phyloP scores from a whole-genome alignment of 78 protist genomes.

The Thecamonas trahens region DNA sequence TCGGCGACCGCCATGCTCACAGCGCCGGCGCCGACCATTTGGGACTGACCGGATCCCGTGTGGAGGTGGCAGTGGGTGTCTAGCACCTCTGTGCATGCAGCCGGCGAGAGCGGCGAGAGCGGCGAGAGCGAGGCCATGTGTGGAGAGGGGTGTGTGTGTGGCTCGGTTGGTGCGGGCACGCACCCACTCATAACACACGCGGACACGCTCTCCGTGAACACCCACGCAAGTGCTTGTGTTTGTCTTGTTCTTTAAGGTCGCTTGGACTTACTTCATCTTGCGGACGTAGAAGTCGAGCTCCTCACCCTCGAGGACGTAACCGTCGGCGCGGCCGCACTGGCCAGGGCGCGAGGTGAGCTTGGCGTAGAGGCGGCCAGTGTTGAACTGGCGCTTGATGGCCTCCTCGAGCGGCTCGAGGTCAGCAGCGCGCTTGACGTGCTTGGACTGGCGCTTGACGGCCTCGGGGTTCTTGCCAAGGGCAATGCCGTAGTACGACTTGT shows the following conservation, averaged over 20 bases:
- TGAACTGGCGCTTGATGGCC: slow-evolving; percentile 79
- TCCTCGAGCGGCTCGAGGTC: slow-evolving; percentile 52
- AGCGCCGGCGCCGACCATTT: too few relatives aligned
- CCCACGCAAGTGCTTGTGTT: too few relatives aligned
- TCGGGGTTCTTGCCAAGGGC: slow-evolving; percentile 76
- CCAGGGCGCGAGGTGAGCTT: slow-evolving; percentile 92
- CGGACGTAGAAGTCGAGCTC: slow-evolving; percentile 96
- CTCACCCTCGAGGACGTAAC: slow-evolving; percentile 98
- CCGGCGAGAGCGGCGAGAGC: too few relatives aligned
- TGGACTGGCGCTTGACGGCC: slow-evolving; percentile 38
- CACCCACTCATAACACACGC: too few relatives aligned
- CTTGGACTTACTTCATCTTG: slow-evolving; percentile 82
- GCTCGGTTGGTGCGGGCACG: too few relatives aligned
- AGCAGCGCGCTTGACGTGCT: slow-evolving; percentile 3
- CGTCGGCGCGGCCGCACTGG: slow-evolving; percentile 96
- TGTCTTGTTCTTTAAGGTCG: slow-evolving; percentile 77
- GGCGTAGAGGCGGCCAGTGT: slow-evolving; percentile 93
- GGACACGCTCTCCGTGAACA: too few relatives aligned
- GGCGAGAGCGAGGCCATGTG: too few relatives aligned
- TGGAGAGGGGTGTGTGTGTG: too few relatives aligned
- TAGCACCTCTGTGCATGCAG: too few relatives aligned
- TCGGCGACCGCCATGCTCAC: too few relatives aligned
- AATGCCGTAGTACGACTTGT: slow-evolving; percentile 89
- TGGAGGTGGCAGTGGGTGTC: too few relatives aligned
- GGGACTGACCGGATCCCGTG: too few relatives aligned